Conservation (phyloP, 352 stramenopile species). For the Globisporangium nagaii region DNA sequence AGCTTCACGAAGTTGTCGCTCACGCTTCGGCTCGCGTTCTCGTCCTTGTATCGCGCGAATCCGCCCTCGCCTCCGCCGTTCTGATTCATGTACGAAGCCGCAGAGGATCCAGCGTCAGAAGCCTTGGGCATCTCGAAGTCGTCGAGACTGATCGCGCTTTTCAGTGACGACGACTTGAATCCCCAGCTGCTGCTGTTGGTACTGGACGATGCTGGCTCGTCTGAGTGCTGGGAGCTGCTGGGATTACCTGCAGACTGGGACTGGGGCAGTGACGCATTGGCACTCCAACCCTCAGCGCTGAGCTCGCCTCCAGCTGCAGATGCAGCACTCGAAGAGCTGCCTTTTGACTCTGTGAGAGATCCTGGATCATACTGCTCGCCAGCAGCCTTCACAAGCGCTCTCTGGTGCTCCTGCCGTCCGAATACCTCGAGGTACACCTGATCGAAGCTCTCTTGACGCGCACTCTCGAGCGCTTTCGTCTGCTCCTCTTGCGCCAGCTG, state of each 20-base stretch:
- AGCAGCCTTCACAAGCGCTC: neutral
- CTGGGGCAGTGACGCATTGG: neutral
- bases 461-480: neutral
- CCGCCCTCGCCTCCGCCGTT: conserved; percentile 5
- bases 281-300: neutral
- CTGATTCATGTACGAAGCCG: neutral
- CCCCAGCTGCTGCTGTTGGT: conserved; percentile 15
- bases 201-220: neutral
- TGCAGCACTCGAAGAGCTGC: neutral
- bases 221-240: neutral
- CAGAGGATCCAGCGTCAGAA: neutral
- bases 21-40: conserved; percentile 37
- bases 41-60: conserved; percentile 60
- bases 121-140: conserved; percentile 28
- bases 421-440: conserved; percentile 51
- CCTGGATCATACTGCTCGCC: conserved; percentile 7
- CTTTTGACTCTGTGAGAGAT: neutral
- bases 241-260: neutral
- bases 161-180: conserved; percentile 23
- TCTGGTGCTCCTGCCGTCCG: conserved; percentile 17
- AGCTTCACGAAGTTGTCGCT: conserved; percentile 80
- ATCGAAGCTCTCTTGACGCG: conserved; percentile 38
- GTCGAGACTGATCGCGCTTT: conserved; percentile 20
- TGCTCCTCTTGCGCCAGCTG: neutral
- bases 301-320: neutral